Conservation (phyloP, 2,329 filamentous ascomycete species). For the Byssothecium circinans region DNA sequence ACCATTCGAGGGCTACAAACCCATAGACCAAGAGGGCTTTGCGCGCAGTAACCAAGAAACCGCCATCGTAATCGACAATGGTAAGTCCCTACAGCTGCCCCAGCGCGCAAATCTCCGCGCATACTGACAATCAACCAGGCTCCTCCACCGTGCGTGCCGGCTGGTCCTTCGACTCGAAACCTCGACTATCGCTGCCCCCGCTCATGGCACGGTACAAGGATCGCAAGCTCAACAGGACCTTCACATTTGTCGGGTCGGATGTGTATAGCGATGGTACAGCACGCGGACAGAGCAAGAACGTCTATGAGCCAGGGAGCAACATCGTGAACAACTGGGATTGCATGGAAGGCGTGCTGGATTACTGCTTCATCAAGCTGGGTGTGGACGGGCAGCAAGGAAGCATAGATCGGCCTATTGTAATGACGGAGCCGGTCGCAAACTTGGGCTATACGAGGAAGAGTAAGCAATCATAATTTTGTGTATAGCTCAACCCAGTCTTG, state of each 20-base stretch:
- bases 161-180: slow-evolving; percentile 89
- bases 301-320: slow-evolving; percentile 87
- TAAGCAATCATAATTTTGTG: slow-evolving; percentile 49
- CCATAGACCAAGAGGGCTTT: slow-evolving; percentile 68
- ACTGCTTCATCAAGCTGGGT: slow-evolving; percentile 90
- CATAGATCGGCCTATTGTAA: slow-evolving; percentile 84
- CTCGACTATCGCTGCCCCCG: slow-evolving; percentile 78
- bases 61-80: slow-evolving; percentile 98
- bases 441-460: slow-evolving; percentile 84
- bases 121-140: slow-evolving; percentile 56
- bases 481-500: neutral
- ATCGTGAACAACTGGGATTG: slow-evolving; percentile 98
- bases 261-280: slow-evolving; percentile 94
- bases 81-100: slow-evolving; percentile 50
- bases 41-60: slow-evolving; percentile 63
- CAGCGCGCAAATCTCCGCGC: slow-evolving; percentile 1
- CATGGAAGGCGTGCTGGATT: slow-evolving; percentile 92
- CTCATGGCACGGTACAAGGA: slow-evolving; percentile 96
- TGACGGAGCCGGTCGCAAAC: slow-evolving; percentile 95
- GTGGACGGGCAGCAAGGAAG: slow-evolving; percentile 73
- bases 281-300: slow-evolving; percentile 82
- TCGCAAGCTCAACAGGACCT: slow-evolving; percentile 87
- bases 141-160: slow-evolving; percentile 88
- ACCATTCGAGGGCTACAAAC: slow-evolving; percentile 62
- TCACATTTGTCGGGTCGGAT: slow-evolving; percentile 88